Base-by-base conservation (phyloP, 768 basidiomycete genomes). In the Obba rivulosa region DNA sequence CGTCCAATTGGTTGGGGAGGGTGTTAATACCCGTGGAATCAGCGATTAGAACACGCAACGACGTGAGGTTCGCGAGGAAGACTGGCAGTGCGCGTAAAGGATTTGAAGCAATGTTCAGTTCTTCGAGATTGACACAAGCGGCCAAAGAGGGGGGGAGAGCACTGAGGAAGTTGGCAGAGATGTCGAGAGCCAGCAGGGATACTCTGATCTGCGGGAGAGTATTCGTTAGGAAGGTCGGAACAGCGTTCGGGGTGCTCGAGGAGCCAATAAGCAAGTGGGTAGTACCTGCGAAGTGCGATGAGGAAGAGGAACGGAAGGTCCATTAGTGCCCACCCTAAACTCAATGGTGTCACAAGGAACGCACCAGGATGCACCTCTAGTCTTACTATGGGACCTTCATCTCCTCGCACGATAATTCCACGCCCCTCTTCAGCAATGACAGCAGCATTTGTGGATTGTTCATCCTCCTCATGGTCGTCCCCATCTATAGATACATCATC, bases 241-340 rank as follows among this genome's bases (percentile, higher is more conserved):
- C 78, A 43, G 78, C 80, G 57, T 83, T 88, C 34, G 87, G 89
- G 3, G 83, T 88, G 50, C 68, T 73, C 2, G 85, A 87, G 17
- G 83, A 83, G n/a, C 88, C 83, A 35, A 99, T 79, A 24, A 97
- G 76, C 41, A 99, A 77, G 74, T 99, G 95, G 0, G 95, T 99
- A 17, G 92, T 92, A 16, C 86, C 95, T 97, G 60, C 43, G 49
- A 48, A 41, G 45, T 5, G 28, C 18, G 38, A 36, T 13, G n/a
- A 31, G 28, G 13, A 31, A 31, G 28, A 31, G 13, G 25, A 25
- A 8, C 4, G 35, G 28, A 21, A 16, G 16, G 34, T 9, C 7
- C 25, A 37, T 21, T 13, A 23, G 17, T 24, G 8, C 21, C 4
- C 9, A 11, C 25, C 16, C 43, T 11, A 34, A 23, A 36, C 40